Evolutionary conservation across 2,329 filamentous ascomycete species (phyloP), one percentile per base, ranked within the genome.

Genomic region (Cyphellophora europaea): DNA sequence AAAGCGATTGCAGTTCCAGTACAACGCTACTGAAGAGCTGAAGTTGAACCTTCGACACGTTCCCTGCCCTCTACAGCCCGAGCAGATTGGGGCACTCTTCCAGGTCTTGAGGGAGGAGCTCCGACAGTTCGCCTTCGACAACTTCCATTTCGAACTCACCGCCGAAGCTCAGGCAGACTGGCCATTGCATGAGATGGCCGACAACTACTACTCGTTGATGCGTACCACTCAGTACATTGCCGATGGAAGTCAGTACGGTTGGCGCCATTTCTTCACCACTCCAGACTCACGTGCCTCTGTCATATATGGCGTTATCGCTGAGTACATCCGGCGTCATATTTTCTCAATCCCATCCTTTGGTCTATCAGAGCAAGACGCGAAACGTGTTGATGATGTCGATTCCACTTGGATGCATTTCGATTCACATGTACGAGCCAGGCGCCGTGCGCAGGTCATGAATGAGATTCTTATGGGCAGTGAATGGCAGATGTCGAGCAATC

Each of bases 251-350:
- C 23, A 35, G 5, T 31, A 36, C 21, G 38, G 38, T 5, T 50
- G 48, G 48, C 27, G 33, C 6, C 21, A 38, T 19, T 42, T 49
- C 36, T 47, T 50, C 33, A 44, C 44, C 8, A 37, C 40, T 8
- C 27, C 18, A 2, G 35, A 40, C 16, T 32, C 41, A 13, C 46
- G 48, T 3, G 28, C 30, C 6, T 31, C 42, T 13, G 33, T 50
- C 14, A 35, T 49, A 13, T 39, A 41, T 23, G 44, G 36, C 3
- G 36, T 47, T 25, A 14, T 49, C 11, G 42, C 36, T 13, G 38
- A 45, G 25, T 45, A 32, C 27, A 38, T 47, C 25, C 35, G 35
- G 18, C 34, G 42, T 15, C 37, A 37, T 10, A 41, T 50, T 27
- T 49, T 50, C 36, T 25, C 21, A n/a, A n/a, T 25, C 21, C 21